Percentiles rank a stretch among this genome's conserved stretches.
Evolutionary conservation across 768 basidiomycete species (phyloP).

Genomic region (Melanogaster broomeanus): DNA sequence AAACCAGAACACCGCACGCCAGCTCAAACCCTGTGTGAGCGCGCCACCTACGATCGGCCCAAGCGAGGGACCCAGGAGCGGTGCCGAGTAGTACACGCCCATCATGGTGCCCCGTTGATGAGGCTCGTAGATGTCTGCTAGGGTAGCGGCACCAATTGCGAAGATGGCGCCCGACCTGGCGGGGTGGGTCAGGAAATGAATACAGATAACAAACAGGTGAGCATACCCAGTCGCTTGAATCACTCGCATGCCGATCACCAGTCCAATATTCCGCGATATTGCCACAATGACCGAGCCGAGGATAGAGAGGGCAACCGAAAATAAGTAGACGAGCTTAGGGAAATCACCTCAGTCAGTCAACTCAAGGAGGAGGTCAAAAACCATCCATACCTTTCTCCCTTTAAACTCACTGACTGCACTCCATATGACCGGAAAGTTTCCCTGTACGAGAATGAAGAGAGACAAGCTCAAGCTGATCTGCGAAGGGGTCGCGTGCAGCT

Average conservation of each 20-base stretch:
- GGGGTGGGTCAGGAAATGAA: neutral
- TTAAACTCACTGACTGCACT: conserved; percentile 50
- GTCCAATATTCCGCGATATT: conserved; percentile 51
- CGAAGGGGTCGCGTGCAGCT: conserved; percentile 59
- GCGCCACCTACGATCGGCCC: conserved; percentile 74
- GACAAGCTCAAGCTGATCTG: conserved; percentile 72
- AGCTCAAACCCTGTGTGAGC: conserved; percentile 65
- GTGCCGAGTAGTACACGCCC: conserved; percentile 82
- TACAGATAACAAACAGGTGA: neutral
- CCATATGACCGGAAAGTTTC: conserved; percentile 43
- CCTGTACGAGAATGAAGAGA: conserved; percentile 73
- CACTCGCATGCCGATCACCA: conserved; percentile 67
- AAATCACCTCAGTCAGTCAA: neutral
- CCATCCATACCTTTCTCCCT: conserved; percentile 60
- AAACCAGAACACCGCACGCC: conserved; percentile 89
- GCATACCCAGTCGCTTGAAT: conserved; percentile 65
- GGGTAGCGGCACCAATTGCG: conserved; percentile 68
- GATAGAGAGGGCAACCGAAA: conserved; percentile 53
- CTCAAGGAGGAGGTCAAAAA: neutral
- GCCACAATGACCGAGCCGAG: conserved; percentile 62
- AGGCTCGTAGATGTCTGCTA: conserved; percentile 80
- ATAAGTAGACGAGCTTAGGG: conserved; percentile 54
- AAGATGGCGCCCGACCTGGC: conserved; percentile 65
- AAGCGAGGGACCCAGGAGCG: conserved; percentile 66
- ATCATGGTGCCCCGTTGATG: conserved; percentile 80